phyloP scores from a whole-genome alignment of 2,329 filamentous ascomycete genomes.

The Penicillium verrucosum region DNA sequence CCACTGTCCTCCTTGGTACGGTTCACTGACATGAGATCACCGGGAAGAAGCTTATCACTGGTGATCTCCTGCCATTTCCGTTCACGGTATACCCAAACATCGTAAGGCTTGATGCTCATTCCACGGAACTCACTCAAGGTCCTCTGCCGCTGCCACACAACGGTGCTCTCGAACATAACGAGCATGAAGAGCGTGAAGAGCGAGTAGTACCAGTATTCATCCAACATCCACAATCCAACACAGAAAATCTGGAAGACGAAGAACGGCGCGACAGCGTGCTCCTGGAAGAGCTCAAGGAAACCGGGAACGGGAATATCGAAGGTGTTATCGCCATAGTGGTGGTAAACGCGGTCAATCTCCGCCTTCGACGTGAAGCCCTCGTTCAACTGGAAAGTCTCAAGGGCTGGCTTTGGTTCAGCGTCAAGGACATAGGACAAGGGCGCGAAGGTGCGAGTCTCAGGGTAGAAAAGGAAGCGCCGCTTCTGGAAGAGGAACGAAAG shows the following conservation, averaged over 20 bases:
- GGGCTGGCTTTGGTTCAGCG: slow-evolving; percentile 72
- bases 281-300: slow-evolving; percentile 93
- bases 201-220: slow-evolving; percentile 99
- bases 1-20: slow-evolving; percentile 96
- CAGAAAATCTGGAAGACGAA: slow-evolving; percentile 99
- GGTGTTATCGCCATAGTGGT: slow-evolving; percentile 93
- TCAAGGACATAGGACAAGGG: slow-evolving; percentile 84
- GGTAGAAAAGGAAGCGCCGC: slow-evolving; percentile 84
- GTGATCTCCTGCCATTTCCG: slow-evolving; percentile 84
- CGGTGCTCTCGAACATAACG: slow-evolving; percentile 94
- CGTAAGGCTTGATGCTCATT: slow-evolving; percentile 99
- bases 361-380: slow-evolving; percentile 69
- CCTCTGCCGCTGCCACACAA: slow-evolving; percentile 97
- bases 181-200: slow-evolving; percentile 99
- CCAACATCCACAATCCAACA: slow-evolving; percentile 95
- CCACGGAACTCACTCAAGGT: slow-evolving; percentile 95
- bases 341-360: slow-evolving; percentile 76
- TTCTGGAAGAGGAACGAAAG: slow-evolving; percentile 96
- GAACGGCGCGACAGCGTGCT: slow-evolving; percentile 97
- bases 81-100: slow-evolving; percentile 83
- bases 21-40: slow-evolving; percentile 86
- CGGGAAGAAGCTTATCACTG: slow-evolving; percentile 88
- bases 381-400: slow-evolving; percentile 75
- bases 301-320: slow-evolving; percentile 98
- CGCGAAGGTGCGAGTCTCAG: slow-evolving; percentile 69